Base-by-base conservation (phyloP, 2,329 filamentous ascomycete genomes). In the Proliferodiscus dingleyae region DNA sequence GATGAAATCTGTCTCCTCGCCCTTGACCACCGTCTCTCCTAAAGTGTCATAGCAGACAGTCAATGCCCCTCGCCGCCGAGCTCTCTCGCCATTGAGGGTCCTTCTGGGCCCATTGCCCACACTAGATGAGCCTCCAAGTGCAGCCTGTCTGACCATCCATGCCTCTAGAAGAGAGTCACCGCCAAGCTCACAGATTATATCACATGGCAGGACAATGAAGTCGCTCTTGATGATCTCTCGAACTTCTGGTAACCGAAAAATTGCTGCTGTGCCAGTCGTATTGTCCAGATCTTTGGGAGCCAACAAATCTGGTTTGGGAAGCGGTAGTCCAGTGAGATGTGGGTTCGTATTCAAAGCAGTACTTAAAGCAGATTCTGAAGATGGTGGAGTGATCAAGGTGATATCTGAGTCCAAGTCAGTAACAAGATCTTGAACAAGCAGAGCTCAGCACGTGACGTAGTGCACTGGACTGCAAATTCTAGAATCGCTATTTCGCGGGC, bases 1-100 rank as follows among this genome's bases (percentile, higher is more conserved):
- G 58, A 96, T 78, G 63, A 96, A 96, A 61, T 97, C 91, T 2
- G 89, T 93, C 64, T 95, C 89, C 64, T 96, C 89, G 37, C 85
- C 85, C 68, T 96, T 97, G 51, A 91, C 77, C 28, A 81, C 80
- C 5, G 80, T 81, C 51, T 85, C 84, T 15, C 75, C 78, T 62
- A 88, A 88, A 2, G 89, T 95, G 60, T 91, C 81, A 65, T 96
- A 97, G 82, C 87, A 97, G 1, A 98, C 86, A 5, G 86, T 85
- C 29, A 97, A 71, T 1, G 89, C 93, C 33, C 90, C 89, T 66
- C 85, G 85, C 51, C 80, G 74, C 21, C 78, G 77, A 22, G 73
- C 71, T 44, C 69, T 70, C 59, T 81, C 78, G 32, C 73, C 76
- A 24, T 75, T 74, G 7, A 74, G 61, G 2, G 71, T 71, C 21